Conservation (phyloP, 1,284 basidiomycete genomes). For the Tetrapyrgos nigripes region DNA sequence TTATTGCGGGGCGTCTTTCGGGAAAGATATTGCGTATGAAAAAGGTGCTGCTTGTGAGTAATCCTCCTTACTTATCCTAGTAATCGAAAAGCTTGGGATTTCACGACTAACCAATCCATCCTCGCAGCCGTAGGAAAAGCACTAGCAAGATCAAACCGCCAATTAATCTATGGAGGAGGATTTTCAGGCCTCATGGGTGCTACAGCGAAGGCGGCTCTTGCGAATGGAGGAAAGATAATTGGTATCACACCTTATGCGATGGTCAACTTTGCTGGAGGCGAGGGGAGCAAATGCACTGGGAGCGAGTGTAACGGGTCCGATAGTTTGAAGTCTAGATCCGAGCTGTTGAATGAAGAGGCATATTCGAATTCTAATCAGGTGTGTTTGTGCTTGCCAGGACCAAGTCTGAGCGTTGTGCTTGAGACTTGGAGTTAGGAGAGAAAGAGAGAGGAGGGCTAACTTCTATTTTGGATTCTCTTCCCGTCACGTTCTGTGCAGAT, state of each 20-base stretch:
- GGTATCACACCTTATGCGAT: constrained; percentile 86
- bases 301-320: too few species aligned
- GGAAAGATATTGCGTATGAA: constrained; percentile 64
- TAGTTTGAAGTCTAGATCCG: not conserved
- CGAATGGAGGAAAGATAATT: constrained; percentile 77
- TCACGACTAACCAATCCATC: constrained; percentile 1
- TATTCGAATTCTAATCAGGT: not conserved
- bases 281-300: constrained; percentile 61
- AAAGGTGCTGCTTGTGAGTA: constrained; percentile 74
- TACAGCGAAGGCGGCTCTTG: constrained; percentile 74
- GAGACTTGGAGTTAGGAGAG: too few species aligned
- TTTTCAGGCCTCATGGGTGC: constrained; percentile 87
- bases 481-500: too few species aligned
- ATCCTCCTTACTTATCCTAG: not conserved
- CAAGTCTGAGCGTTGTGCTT: too few species aligned
- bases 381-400: not conserved
- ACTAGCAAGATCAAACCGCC: constrained; percentile 66
- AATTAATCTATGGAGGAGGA: constrained; percentile 90
- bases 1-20: constrained; percentile 81
- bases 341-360: constrained; percentile 46
- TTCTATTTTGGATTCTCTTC: too few species aligned
- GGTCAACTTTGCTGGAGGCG: constrained; percentile 66
- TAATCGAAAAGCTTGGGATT: not conserved
- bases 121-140: constrained; percentile 81
- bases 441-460: too few species aligned